These are phyloP conservation scores for Cryptosporidium bovis DNA, from an alignment of 169 alveolate genomes.

Conservation along the genomic window DNA sequence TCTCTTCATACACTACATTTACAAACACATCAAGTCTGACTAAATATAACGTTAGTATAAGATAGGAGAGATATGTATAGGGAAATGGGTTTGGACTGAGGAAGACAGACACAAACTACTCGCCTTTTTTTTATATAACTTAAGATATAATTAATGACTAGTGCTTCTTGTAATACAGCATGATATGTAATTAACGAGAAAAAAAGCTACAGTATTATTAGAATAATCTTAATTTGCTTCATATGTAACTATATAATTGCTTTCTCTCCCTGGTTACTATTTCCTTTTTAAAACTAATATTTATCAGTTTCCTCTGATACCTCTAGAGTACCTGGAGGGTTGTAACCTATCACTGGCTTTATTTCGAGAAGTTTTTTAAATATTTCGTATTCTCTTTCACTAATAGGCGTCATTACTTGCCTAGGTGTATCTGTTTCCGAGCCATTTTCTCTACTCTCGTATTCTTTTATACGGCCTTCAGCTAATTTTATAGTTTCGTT, in stretches of 20 bases:
- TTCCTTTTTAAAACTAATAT: slow-evolving; percentile 8
- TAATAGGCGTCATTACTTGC: slow-evolving; percentile 1
- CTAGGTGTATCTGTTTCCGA: not conserved
- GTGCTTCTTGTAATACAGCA: too few species aligned
- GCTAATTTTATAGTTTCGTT: not conserved
- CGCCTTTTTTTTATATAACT: not conserved
- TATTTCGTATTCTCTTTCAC: slow-evolving; percentile 35
- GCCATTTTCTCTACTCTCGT: not conserved
- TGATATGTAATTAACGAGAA: too few species aligned
- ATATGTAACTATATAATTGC: too few species aligned
- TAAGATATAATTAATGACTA: not conserved
- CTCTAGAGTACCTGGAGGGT: slow-evolving; percentile 49
- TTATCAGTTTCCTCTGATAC: not conserved
- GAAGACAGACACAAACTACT: not conserved
- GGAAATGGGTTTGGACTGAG: not conserved
- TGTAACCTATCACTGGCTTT: slow-evolving; percentile 10
- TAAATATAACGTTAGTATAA: not conserved
- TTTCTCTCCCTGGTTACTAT: not conserved
- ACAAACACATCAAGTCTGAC: slow-evolving; percentile 65
- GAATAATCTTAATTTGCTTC: too few species aligned
- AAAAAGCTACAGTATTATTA: too few species aligned
- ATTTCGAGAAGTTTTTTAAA: slow-evolving; percentile 33
- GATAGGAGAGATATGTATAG: not conserved
- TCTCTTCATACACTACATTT: slow-evolving; percentile 50
- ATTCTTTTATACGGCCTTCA: not conserved